Evolutionary conservation across 176 grass and related monocot species (phyloP), one percentile per base, ranked within the genome.

Genomic region (Ensete ventricosum): DNA sequence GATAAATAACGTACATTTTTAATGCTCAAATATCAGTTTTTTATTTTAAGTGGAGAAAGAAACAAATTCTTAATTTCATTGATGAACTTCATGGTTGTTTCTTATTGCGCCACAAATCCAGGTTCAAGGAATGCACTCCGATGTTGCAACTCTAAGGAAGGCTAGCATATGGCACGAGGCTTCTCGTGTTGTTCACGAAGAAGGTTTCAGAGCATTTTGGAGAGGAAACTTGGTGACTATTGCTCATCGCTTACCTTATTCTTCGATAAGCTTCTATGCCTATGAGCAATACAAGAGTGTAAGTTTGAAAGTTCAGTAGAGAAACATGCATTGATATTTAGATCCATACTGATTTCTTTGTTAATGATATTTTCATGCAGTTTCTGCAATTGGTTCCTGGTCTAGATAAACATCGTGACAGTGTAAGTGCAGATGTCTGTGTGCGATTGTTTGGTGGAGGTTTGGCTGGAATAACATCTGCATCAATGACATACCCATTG

Each of bases 181-280:
- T 11, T 99, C 95, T 4, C 90, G 88, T 21, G 87, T 99, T 71
- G 70, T 91, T 67, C 88, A 74, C 9, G 95, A 99, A 83, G 95
- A 99, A 83, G 95, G 95, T 25, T 89, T 91, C 67, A 73, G 81
- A 50, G 91, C 95, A 25, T 94, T 99, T 81, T 94, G 95, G 95
- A 99, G 94, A 84, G 95, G 90, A 34, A 99, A 99, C 69, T 84
- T 99, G 60, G 95, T 99, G 54, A 99, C 91, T 11, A 99, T 99
- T 62, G 90, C 91, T 9, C 95, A 99, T 74, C 84, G 95, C 11
- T 83, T 94, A 77, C 95, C 95, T 72, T 99, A 99, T 76, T 91
- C 91, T 21, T 89, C 95, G 6, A 99, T 99, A 58, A 94, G 84
- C 72, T 99, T 99, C 64, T 94, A 99, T 54, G 78, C 95, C 0